Percentiles rank a stretch among this genome's conserved stretches.
Conservation (phyloP, 2,329 filamentous ascomycete species). For the Cryphonectria radicalis region DNA sequence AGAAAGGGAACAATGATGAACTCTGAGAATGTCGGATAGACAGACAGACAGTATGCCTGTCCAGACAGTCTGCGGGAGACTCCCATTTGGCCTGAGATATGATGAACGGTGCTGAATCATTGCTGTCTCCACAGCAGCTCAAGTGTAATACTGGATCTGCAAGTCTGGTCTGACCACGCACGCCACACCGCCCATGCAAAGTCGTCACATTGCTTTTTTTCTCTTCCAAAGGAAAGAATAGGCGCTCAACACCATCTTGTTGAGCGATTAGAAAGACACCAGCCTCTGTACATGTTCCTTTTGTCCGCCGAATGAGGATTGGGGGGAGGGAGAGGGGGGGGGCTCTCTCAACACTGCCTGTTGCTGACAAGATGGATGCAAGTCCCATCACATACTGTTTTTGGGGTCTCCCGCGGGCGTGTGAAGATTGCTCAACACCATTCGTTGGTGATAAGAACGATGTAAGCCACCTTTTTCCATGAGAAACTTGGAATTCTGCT, state of each 20-base stretch:
- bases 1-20: background rate
- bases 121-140: background rate
- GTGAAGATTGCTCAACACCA: background rate
- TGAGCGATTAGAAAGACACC: background rate
- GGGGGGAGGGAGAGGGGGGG: no score
- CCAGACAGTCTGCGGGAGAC: background rate
- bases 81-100: background rate
- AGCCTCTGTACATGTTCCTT: background rate
- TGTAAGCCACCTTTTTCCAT: background rate
- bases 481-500: background rate
- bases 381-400: background rate
- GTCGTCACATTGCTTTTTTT: background rate
- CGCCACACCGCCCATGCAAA: background rate
- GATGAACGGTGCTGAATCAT: background rate
- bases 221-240: background rate
- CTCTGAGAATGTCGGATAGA: background rate
- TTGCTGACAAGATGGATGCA: background rate
- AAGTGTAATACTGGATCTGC: background rate
- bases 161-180: background rate
- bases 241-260: background rate
- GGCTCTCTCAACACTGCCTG: background rate
- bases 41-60: background rate
- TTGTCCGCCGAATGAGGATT: background rate
- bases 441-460: background rate
- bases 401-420: background rate